Base-by-base conservation (phyloP, 2,329 filamentous ascomycete genomes). In the Claviceps maximensis region DNA sequence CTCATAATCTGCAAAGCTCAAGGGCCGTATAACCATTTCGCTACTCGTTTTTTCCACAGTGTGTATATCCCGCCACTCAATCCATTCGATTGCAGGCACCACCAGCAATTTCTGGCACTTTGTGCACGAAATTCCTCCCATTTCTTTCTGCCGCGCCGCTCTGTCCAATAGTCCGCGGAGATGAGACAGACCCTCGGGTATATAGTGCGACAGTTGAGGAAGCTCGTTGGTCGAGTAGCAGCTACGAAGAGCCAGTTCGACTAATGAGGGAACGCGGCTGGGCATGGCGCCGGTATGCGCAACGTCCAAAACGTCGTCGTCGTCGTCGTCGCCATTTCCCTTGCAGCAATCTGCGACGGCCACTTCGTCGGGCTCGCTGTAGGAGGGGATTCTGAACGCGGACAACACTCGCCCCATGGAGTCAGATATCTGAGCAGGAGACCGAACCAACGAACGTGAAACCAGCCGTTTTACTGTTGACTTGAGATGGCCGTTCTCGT, bases 61-160 rank as follows among this genome's bases (percentile, higher is more conserved):
- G 25, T 58, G 55, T 25, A 71, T 52, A 54, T 76, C 71, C 63
- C 76, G 79, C 77, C 81, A 84, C 60, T 84, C 82, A 8, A 84
- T 65, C 81, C 82, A 84, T 59, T 80, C 73, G 0, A 75, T 69
- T 3, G 73, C 65, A 2, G 80, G 76, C 23, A 77, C 67, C 7
- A 80, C 66, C 4, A 77, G 72, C 9, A 62, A 61, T 29, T 72
- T 71, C 25, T 64, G 58, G 59, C 82, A 84, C 0, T 71, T 66
- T 1, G 76, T 75, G 58, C 82, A 84, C 2, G 61, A 60, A 29
- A 74, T 59, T 1, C 75, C 75, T 4, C 79, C 79, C 0, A 64
- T 65, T 40, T 76, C 69, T 40, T 71, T 72, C 55, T 74, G 71
- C 4, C 59, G 56, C 0, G 63, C 59, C 3, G 74, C 69, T 12